Evolutionary conservation across 129 eudicot species (phyloP).

Genomic region (Oenanthe sinensis): DNA sequence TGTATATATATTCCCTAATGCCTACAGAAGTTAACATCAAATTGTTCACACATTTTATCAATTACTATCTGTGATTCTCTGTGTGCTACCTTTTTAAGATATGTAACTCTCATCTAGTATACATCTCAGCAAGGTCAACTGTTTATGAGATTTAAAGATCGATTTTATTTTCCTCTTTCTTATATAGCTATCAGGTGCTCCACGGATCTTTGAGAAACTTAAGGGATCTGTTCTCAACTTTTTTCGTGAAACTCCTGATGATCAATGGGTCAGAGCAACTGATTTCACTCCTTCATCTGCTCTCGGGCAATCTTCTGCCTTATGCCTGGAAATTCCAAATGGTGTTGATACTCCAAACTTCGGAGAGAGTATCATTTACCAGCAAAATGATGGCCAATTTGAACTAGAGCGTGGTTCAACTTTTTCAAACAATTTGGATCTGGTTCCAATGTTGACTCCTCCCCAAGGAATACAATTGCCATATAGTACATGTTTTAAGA

Average conservation of each 20-base stretch:
- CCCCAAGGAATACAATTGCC: conserved; percentile 41
- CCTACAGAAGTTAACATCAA: neutral
- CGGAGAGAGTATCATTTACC: conserved; percentile 33
- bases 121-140: neutral
- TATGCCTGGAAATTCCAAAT: conserved; percentile 62
- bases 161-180: neutral
- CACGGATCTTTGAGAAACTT: conserved; percentile 52
- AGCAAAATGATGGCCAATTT: conserved; percentile 37
- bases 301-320: conserved; percentile 72
- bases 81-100: neutral
- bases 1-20: too few relatives aligned
- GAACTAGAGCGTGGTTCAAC: conserved; percentile 30
- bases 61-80: neutral
- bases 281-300: conserved; percentile 55
- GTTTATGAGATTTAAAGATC: neutral
- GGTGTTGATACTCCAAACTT: conserved; percentile 43
- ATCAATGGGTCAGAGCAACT: conserved; percentile 72
- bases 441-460: conserved; percentile 69
- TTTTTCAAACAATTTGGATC: conserved; percentile 32
- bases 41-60: neutral
- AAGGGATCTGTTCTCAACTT: conserved; percentile 23
- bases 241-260: conserved; percentile 44
- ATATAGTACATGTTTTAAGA: conserved; percentile 44
- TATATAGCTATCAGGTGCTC: conserved; percentile 58
- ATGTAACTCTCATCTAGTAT: neutral